phyloP scores from a whole-genome alignment of 805 yeast species.

The Candida silvatica region DNA sequence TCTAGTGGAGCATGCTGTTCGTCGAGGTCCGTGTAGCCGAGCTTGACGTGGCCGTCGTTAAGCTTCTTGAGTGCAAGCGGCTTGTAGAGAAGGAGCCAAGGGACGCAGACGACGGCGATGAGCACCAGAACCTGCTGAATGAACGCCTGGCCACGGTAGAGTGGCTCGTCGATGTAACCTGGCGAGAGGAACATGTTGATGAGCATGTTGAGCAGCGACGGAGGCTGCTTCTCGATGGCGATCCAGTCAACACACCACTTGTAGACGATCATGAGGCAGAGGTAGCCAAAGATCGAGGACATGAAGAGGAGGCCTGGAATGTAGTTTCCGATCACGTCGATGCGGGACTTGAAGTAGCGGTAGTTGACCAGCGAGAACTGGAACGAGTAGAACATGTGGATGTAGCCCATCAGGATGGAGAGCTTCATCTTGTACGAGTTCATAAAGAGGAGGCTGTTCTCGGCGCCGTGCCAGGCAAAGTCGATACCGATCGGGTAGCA shows the following conservation, averaged over 20 bases:
- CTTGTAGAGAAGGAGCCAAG: slow-evolving; percentile 62
- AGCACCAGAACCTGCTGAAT: slow-evolving; percentile 51
- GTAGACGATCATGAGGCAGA: slow-evolving; percentile 57
- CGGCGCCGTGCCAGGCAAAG: slow-evolving; percentile 76
- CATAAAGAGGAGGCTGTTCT: slow-evolving; percentile 57
- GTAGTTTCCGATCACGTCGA: slow-evolving; percentile 66
- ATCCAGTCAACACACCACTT: slow-evolving; percentile 74
- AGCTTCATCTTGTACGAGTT: slow-evolving; percentile 74
- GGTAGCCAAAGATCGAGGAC: slow-evolving; percentile 71
- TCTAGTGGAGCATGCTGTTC: slow-evolving; percentile 6
- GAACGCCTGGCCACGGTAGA: slow-evolving; percentile 56
- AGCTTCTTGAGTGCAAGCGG: slow-evolving; percentile 39
- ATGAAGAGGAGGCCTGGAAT: slow-evolving; percentile 67
- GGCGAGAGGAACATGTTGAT: slow-evolving; percentile 72
- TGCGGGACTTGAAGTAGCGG: slow-evolving; percentile 43
- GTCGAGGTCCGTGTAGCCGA: slow-evolving; percentile 43
- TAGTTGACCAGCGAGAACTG: slow-evolving; percentile 61
- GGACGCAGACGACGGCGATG: slow-evolving; percentile 60
- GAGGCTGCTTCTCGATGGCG: slow-evolving; percentile 52
- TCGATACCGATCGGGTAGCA: slow-evolving; percentile 60
- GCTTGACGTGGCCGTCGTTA: slow-evolving; percentile 40
- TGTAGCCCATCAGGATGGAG: slow-evolving; percentile 67
- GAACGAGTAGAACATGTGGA: slow-evolving; percentile 67
- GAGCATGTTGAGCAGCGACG: slow-evolving; percentile 66
- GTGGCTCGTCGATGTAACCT: slow-evolving; percentile 55